Evolutionary conservation across 441 rosid genomes (phyloP).

Genomic region (Melastoma candidum): DNA sequence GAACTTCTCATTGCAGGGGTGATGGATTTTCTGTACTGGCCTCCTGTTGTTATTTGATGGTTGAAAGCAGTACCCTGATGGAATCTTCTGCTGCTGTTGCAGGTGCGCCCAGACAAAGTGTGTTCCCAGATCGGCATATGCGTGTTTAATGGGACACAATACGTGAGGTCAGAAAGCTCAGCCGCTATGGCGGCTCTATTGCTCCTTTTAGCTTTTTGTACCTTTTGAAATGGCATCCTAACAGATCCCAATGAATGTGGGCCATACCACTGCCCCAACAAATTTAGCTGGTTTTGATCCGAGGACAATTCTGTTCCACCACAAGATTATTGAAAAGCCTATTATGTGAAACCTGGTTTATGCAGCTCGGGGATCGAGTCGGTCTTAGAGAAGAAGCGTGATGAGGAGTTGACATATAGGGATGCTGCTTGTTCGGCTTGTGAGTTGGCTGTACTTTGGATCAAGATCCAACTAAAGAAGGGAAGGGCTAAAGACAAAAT

Average conservation of each 20-base stretch:
- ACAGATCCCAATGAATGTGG: no score
- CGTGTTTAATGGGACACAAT: slow-evolving; percentile 17
- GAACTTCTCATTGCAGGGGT: slow-evolving; percentile 60
- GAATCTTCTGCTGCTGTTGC: slow-evolving; percentile 7
- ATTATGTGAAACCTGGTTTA: neutral
- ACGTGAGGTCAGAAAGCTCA: slow-evolving; percentile 25
- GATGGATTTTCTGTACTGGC: slow-evolving; percentile 3
- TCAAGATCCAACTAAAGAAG: slow-evolving; percentile 52
- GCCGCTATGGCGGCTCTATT: neutral
- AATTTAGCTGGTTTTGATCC: no score
- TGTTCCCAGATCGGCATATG: slow-evolving; percentile 58
- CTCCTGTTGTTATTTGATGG: neutral
- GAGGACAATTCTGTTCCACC: neutral
- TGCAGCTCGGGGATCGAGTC: slow-evolving; percentile 28
- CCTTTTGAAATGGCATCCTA: no score
- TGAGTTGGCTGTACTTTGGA: slow-evolving; percentile 66
- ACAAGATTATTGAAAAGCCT: slow-evolving; percentile 1
- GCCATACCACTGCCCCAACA: no score
- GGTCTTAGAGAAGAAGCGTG: slow-evolving; percentile 29
- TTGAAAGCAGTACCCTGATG: neutral
- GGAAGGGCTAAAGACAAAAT: slow-evolving; percentile 44
- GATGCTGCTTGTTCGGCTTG: slow-evolving; percentile 44
- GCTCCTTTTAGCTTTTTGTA: neutral
- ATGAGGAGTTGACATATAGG: slow-evolving; percentile 13
- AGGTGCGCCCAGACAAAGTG: slow-evolving; percentile 47